These are phyloP conservation scores for Hibiscus mutabilis DNA, from an alignment of 345 rosid genomes.

Conservation along the genomic window DNA sequence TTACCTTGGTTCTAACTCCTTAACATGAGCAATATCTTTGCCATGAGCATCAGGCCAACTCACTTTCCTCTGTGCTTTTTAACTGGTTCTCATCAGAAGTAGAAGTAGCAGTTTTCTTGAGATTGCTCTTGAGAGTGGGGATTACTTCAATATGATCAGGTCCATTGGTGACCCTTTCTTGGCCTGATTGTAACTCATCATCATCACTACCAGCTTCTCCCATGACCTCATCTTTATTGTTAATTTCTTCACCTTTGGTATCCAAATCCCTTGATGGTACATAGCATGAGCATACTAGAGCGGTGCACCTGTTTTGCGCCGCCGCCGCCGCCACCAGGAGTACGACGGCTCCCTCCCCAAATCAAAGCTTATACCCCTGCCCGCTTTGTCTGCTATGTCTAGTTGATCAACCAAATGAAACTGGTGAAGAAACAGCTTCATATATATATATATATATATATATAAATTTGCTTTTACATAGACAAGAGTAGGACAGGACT, in stretches of 20 bases:
- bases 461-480: too few relatives aligned
- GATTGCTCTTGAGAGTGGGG: conserved; percentile 48
- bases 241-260: conserved; percentile 18
- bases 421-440: conserved; percentile 9
- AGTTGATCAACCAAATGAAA: conserved; percentile 1
- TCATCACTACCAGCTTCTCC: conserved; percentile 19
- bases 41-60: conserved; percentile 80
- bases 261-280: conserved; percentile 34
- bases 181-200: conserved; percentile 8
- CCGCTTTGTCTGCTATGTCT: not conserved
- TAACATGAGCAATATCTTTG: conserved; percentile 68
- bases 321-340: conserved; percentile 79
- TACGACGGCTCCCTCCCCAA: conserved; percentile 8
- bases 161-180: conserved; percentile 14
- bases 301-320: conserved; percentile 53
- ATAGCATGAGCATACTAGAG: conserved; percentile 69
- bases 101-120: conserved; percentile 30
- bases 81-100: conserved; percentile 15
- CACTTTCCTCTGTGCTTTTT: conserved; percentile 53
- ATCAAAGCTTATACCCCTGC: not conserved
- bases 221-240: conserved; percentile 23
- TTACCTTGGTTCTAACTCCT: conserved; percentile 68
- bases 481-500: not conserved
- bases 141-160: conserved; percentile 24
- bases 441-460: not conserved